phyloP scores from a whole-genome alignment of 2,329 filamentous ascomycete species.

The Botrytis deweyae region DNA sequence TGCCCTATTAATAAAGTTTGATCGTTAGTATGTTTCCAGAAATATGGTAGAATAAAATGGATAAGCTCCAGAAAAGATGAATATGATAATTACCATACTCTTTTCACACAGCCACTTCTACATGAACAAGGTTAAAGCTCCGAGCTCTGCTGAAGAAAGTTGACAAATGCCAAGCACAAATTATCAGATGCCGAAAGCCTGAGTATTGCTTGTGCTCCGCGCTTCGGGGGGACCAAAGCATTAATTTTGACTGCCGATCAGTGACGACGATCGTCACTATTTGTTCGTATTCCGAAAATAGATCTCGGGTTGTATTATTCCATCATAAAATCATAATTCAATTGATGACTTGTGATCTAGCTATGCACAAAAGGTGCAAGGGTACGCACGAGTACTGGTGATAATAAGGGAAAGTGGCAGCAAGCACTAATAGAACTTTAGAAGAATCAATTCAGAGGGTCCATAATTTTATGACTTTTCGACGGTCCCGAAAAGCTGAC shows the following conservation, averaged over 20 bases:
- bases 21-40: neutral
- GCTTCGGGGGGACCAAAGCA: neutral
- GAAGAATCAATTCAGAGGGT: too few relatives aligned
- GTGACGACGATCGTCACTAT: neutral
- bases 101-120: neutral
- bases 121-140: neutral
- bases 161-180: neutral
- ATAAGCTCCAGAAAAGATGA: neutral
- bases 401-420: neutral
- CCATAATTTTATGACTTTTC: neutral
- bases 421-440: neutral
- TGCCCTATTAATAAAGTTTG: neutral
- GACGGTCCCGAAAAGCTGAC: neutral
- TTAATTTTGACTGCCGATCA: neutral
- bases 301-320: neutral
- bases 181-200: neutral
- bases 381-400: neutral
- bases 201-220: neutral
- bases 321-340: neutral
- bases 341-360: neutral
- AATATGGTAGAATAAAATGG: neutral
- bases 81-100: neutral
- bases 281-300: slow-evolving; percentile 6
- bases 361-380: neutral
- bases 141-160: neutral